These are phyloP conservation scores for Phialophora macrospora DNA, from an alignment of 2,329 filamentous ascomycete species.

Conservation along the genomic window DNA sequence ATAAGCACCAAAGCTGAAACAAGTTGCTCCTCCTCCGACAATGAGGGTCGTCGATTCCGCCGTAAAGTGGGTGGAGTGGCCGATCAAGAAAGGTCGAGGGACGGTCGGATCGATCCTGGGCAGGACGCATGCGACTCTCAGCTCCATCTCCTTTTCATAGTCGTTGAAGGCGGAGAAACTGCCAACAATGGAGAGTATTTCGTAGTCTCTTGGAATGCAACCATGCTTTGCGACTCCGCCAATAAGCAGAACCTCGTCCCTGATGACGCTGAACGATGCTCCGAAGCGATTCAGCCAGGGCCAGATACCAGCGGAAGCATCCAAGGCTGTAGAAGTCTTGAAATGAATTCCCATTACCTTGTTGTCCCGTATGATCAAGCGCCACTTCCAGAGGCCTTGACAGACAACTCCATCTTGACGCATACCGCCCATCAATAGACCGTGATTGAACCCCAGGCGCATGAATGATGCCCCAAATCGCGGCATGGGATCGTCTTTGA, in stretches of 20 bases:
- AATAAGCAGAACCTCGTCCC: slow-evolving; percentile 55
- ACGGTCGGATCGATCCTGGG: slow-evolving; percentile 42
- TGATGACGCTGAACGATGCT: slow-evolving; percentile 55
- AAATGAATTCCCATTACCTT: slow-evolving; percentile 43
- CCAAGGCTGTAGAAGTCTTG: slow-evolving; percentile 33
- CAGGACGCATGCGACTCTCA: slow-evolving; percentile 41
- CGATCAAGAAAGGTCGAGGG: slow-evolving; percentile 71
- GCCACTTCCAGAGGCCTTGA: slow-evolving; percentile 69
- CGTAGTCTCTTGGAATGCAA: slow-evolving; percentile 52
- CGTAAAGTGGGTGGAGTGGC: slow-evolving; percentile 62
- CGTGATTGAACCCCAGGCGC: slow-evolving; percentile 52
- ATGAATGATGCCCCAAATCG: slow-evolving; percentile 62
- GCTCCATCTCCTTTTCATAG: slow-evolving; percentile 37
- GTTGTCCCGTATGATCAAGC: slow-evolving; percentile 50
- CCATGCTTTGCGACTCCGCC: slow-evolving; percentile 55
- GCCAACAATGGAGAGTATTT: slow-evolving; percentile 56
- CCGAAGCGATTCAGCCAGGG: slow-evolving; percentile 54
- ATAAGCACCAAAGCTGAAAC: slow-evolving; percentile 87
- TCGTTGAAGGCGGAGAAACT: slow-evolving; percentile 36
- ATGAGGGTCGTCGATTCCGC: slow-evolving; percentile 62
- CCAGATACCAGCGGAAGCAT: slow-evolving; percentile 41
- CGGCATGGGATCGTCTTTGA: slow-evolving; percentile 49
- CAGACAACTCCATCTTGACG: slow-evolving; percentile 66
- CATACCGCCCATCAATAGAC: slow-evolving; percentile 76
- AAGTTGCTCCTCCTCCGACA: slow-evolving; percentile 80